Evolutionary conservation across 208 protist species (phyloP).

Genomic region (Leishmania amazonensis): DNA sequence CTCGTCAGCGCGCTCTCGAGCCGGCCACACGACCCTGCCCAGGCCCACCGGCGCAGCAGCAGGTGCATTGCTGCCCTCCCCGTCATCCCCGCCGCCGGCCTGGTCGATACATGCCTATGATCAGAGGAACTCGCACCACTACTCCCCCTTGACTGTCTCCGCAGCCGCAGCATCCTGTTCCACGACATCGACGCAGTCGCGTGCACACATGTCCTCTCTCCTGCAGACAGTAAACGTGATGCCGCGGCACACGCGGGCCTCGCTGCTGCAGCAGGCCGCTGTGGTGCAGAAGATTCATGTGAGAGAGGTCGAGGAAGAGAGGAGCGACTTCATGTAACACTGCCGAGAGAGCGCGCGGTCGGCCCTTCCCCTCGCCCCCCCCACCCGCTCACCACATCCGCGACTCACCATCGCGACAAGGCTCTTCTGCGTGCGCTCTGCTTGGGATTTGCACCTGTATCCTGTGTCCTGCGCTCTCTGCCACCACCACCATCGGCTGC

Average conservation of each 20-base stretch:
- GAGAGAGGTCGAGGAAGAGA: not conserved
- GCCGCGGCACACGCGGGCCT: slow-evolving; percentile 20
- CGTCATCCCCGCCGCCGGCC: not conserved
- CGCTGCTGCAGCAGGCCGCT: slow-evolving; percentile 20
- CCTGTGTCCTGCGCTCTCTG: not conserved
- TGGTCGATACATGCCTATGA: slow-evolving; percentile 5
- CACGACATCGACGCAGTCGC: not conserved
- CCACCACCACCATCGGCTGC: not conserved
- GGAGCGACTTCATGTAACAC: not conserved
- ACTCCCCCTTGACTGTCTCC: not conserved
- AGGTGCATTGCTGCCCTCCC: not conserved
- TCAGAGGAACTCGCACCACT: slow-evolving; percentile 1
- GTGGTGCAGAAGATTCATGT: slow-evolving; percentile 14
- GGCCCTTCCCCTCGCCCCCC: too few species aligned
- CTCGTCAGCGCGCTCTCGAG: not conserved
- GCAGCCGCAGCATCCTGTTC: not conserved
- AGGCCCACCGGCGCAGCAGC: not conserved
- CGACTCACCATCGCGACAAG: too few species aligned
- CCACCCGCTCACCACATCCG: too few species aligned
- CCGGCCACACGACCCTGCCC: not conserved
- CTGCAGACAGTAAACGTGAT: slow-evolving; percentile 10
- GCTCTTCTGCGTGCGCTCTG: not conserved
- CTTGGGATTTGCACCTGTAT: not conserved
- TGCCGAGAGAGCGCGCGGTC: not conserved
- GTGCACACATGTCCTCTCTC: slow-evolving; percentile 4